Base-by-base conservation (phyloP, 225 moss, liverwort and hornwort species). In the Marchantia polymorpha region DNA sequence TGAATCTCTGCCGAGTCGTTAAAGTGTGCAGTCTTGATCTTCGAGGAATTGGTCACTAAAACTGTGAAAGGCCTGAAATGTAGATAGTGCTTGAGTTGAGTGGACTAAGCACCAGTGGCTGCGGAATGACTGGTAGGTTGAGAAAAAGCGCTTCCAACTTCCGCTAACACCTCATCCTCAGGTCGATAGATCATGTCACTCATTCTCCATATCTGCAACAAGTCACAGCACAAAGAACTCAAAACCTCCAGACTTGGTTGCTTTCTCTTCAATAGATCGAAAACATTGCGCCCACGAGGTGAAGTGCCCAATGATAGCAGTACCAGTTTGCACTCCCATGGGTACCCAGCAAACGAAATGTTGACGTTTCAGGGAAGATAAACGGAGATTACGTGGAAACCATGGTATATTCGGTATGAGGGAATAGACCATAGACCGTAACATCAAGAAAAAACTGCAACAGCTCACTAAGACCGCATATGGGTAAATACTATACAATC, bases 131-230 rank as follows among this genome's bases (percentile, higher is more conserved):
- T 75, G 20, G 31, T 75, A 26, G 75, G 25, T 46, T 22, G 31
- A 59, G 59, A 54, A 20, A 75, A 75, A 27, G 39, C 75, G 30
- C 60, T 84, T 69, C 89, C 88, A 69, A 96, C 84, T 79, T 96
- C 96, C 30, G 91, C 87, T 69, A 96, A 80, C 39, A 94, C 91
- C 69, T 93, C 91, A 9, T 84, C 87, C 78, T 93, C 92, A 56
- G 94, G 81, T 83, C 92, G 91, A 73, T 92, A 90, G 48, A 96
- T 87, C 50, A 96, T 84, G 82, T 96, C 96, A 48, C 85, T 94
- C 90, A 96, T 94, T 90, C 96, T 92, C 96, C 96, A 96, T 72
- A 96, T 88, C 95, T 96, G 90, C 83, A 83, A 12, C 56, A 61
- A 13, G 65, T 60, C 39, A 15, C 30, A 46, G 49, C 64, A 47